Base-by-base conservation (phyloP, 208 protist genomes). In the Endotrypanum monterogeii region DNA sequence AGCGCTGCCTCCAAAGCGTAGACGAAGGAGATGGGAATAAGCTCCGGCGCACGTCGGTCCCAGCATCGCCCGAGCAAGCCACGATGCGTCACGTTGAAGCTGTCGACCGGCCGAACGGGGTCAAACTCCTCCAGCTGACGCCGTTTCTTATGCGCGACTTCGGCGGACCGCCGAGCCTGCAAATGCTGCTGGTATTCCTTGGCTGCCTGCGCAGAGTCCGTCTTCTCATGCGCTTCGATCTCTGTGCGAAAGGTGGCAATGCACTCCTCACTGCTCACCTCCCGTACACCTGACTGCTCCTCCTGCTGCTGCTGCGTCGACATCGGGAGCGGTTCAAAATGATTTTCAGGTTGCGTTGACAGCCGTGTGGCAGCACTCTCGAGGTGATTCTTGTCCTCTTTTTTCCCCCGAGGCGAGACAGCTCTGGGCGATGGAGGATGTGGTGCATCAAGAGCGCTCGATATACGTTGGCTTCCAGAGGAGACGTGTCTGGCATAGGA, bases 11-110 rank as follows among this genome's bases (percentile, higher is more conserved):
- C 76, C 20, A 88, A 44, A 30, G 71, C 58, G 75, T 87, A 68
- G 8, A 86, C 73, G 28, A 89, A 83, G 41, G 75, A 78, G 16
- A 87, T 79, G 1, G 82, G 76, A 25, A 79, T 57, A 23, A 89
- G 55, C 82, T 93, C 85, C 48, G 83, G 58, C n/a, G 62, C 68
- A 5, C 85, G 87, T 20, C 83, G 83, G 68, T 93, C 87, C 84
- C 87, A 93, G 75, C 91, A 96, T 14, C 91, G 87, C 2, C 91
- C 91, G 20, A 96, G 78, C 54, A 96, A 60, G 3, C 76, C 63
- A 18, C 82, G 75, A 70, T 95, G 91, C 1, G 86, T 91, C 55
- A 90, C 79, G 68, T 89, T 89, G 76, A 94, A 94, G 73, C 83
- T 89, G 69, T 91, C 83, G 30, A 88, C 30, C 12, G 86, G 84